Evolutionary conservation across 1,284 basidiomycete genomes (phyloP).

Genomic region (Melampsora larici-populina): DNA sequence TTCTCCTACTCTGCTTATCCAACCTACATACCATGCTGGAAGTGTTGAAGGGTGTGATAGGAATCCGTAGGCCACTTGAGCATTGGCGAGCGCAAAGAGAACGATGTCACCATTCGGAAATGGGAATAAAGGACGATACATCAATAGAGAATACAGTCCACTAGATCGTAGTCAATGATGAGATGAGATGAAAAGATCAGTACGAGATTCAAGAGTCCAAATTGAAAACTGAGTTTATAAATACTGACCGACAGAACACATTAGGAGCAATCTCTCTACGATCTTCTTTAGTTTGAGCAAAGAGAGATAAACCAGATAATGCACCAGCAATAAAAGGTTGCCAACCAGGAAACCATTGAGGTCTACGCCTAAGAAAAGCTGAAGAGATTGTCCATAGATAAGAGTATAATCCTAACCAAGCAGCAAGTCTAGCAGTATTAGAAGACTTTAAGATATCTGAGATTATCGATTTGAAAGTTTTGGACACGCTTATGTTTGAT

Average conservation of each 20-base stretch:
- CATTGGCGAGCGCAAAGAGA: slow-evolving; percentile 29
- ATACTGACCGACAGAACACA: slow-evolving; percentile 38
- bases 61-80: slow-evolving; percentile 24
- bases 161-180: neutral
- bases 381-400: slow-evolving; percentile 32
- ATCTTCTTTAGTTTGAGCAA: slow-evolving; percentile 27
- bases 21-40: slow-evolving; percentile 34
- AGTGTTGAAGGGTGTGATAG: slow-evolving; percentile 25
- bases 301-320: slow-evolving; percentile 34
- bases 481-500: neutral
- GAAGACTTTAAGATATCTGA: slow-evolving; percentile 12
- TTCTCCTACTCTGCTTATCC: slow-evolving; percentile 29
- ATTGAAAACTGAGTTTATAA: neutral
- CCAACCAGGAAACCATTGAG: slow-evolving; percentile 16
- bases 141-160: slow-evolving; percentile 28
- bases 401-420: slow-evolving; percentile 30
- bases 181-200: neutral
- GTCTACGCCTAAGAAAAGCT: slow-evolving; percentile 22
- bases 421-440: slow-evolving; percentile 25
- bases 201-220: too few species aligned
- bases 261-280: slow-evolving; percentile 38
- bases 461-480: slow-evolving; percentile 1
- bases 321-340: slow-evolving; percentile 35
- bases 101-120: slow-evolving; percentile 30
- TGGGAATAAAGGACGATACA: slow-evolving; percentile 21